Percentiles rank a stretch among this genome's conserved stretches.
Conservation (phyloP, 164 flowering plant genomes). For the Vitis amurensis region DNA sequence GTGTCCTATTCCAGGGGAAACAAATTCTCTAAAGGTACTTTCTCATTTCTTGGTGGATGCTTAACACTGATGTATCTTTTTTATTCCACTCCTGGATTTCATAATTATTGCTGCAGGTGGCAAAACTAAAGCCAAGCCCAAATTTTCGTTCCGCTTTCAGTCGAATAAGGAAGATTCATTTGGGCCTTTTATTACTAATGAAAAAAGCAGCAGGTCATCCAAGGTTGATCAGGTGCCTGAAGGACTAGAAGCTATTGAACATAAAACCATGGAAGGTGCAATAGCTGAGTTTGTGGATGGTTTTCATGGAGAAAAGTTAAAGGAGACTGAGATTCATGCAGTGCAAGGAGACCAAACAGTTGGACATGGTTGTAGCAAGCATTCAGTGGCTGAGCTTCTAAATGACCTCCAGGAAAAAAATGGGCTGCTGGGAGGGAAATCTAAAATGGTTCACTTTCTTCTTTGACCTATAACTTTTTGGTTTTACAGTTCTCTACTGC, state of each 20-base stretch:
- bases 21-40: constrained; percentile 35
- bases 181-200: constrained; percentile 8
- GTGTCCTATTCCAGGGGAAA: constrained; percentile 23
- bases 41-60: not conserved
- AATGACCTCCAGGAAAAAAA: constrained; percentile 47
- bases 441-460: constrained; percentile 36
- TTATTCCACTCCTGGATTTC: not conserved
- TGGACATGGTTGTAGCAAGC: constrained; percentile 17
- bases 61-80: not conserved
- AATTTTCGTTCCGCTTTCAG: constrained; percentile 42
- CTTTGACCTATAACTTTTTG: constrained; percentile 6
- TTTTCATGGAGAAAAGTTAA: constrained; percentile 10
- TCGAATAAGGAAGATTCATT: constrained; percentile 28
- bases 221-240: constrained; percentile 22
- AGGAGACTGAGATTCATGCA: constrained; percentile 14
- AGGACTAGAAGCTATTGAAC: constrained; percentile 7
- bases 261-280: constrained; percentile 6
- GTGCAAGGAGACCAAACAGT: constrained; percentile 22
- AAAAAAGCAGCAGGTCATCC: constrained; percentile 16
- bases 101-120: constrained; percentile 28
- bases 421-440: constrained; percentile 22
- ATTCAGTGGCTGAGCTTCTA: constrained; percentile 59
- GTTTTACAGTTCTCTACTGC: constrained; percentile 2
- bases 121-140: constrained; percentile 45
- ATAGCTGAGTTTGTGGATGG: constrained; percentile 19